A percentile compares a stretch with the other conserved stretches of the same genome.
Conservation (phyloP, 108 stramenopile genomes). For the Pseudonitzschia delicatissima region DNA sequence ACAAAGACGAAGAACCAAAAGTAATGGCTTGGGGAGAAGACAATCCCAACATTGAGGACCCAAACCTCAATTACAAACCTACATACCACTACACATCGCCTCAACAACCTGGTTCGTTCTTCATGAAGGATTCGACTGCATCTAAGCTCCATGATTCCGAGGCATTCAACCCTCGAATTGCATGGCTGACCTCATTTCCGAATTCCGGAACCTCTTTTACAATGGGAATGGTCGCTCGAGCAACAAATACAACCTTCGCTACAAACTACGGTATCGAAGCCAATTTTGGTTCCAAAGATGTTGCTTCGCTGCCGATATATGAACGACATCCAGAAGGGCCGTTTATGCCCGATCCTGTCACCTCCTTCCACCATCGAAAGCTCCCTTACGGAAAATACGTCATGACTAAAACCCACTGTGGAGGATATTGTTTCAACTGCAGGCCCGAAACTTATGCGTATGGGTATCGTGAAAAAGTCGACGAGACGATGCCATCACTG, state of each 20-base stretch:
- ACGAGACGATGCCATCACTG: no score
- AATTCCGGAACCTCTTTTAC: constrained; percentile 52
- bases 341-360: constrained; percentile 23
- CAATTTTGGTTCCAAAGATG: constrained; percentile 1
- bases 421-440: constrained; percentile 56
- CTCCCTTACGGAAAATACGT: constrained; percentile 36
- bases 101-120: no score
- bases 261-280: constrained; percentile 36
- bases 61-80: no score
- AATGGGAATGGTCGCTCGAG: constrained; percentile 24
- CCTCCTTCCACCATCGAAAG: constrained; percentile 5
- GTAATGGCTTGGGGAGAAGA: no score
- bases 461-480: background rate
- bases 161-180: constrained; percentile 29
- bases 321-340: constrained; percentile 37
- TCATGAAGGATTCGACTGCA: no score
- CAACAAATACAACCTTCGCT: constrained; percentile 26
- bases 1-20: no score
- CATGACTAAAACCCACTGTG: constrained; percentile 83
- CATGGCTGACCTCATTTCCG: constrained; percentile 58
- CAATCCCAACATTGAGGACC: no score
- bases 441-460: constrained; percentile 53
- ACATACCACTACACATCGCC: no score
- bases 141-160: no score
- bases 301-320: constrained; percentile 21